Evolutionary conservation across 345 rosid genomes (phyloP).

Genomic region (Schrenkiella parvula): DNA sequence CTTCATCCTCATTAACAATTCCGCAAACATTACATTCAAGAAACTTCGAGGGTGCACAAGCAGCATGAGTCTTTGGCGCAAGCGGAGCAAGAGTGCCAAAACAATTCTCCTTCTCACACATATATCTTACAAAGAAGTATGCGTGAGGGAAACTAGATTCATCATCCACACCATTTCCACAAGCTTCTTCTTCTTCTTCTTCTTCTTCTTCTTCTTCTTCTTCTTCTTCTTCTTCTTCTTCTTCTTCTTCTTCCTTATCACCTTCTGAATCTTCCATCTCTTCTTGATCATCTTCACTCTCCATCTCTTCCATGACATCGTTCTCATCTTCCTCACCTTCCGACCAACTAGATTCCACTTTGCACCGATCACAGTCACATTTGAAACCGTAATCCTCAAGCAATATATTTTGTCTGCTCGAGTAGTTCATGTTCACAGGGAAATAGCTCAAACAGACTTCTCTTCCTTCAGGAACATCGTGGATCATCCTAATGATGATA

Average conservation of each 20-base stretch:
- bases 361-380: slow-evolving; percentile 84
- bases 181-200: slow-evolving; percentile 16
- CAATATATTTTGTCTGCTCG: slow-evolving; percentile 55
- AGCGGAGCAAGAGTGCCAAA: slow-evolving; percentile 80
- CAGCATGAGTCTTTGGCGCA: slow-evolving; percentile 38
- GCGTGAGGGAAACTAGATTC: slow-evolving; percentile 67
- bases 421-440: slow-evolving; percentile 68
- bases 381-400: slow-evolving; percentile 70
- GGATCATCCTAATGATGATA: slow-evolving; percentile 71
- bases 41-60: slow-evolving; percentile 29
- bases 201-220: slow-evolving; percentile 21
- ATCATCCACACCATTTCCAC: slow-evolving; percentile 21
- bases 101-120: slow-evolving; percentile 66
- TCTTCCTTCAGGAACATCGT: slow-evolving; percentile 77
- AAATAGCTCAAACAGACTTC: slow-evolving; percentile 91
- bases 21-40: slow-evolving; percentile 93
- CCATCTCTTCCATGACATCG: slow-evolving; percentile 27
- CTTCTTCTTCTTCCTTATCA: slow-evolving; percentile 43
- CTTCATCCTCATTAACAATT: slow-evolving; percentile 49
- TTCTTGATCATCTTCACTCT: slow-evolving; percentile 40
- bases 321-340: slow-evolving; percentile 55
- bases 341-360: slow-evolving; percentile 86
- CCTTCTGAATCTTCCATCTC: slow-evolving; percentile 33
- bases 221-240: slow-evolving; percentile 29
- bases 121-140: slow-evolving; percentile 69